Base-by-base conservation (phyloP, 2,329 filamentous ascomycete genomes). In the Ceratocystis alfenasii region DNA sequence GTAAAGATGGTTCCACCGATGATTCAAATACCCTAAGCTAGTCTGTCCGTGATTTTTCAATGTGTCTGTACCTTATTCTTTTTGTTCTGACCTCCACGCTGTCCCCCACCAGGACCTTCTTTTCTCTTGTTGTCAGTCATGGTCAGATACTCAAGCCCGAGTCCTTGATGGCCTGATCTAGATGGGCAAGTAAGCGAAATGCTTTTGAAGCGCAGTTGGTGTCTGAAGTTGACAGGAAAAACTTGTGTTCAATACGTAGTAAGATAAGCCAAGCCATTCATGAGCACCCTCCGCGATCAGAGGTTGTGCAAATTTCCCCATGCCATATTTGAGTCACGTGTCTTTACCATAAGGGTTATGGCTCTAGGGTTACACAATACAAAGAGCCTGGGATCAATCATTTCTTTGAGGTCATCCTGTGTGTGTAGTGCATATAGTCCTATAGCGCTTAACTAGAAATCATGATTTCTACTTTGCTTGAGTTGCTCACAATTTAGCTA, bases 21-120 rank as follows among this genome's bases (percentile, higher is more conserved):
- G 10, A 12, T 25, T 25, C 7, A 59, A 36, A 5, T 12, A 41
- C 25, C 17, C 33, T 22, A 36, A 30, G 15, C 5, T n/a, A 10
- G 12, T 6, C 28, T 36, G 28, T 33, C 5, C 25, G 33, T 30
- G 15, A 10, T 25, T 20, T 12, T 28, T 5, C 12, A 30, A 59
- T 36, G 17, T 33, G 1, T n/a, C 5, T 72, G 68, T 69, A 78
- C 77, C 73, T 77, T 78, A 72, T 75, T 78, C 71, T 74, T 78
- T 69, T 79, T 79, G 28, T 72, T 65, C 6, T 71, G 68, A 41
- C 72, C 71, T 17, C 41, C 63, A 48, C 70, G 71, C 12, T 69
- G 65, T 20, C 69, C 67, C 12, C 69, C 71, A n/a, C 70, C 69
- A 55, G 72, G 70, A 2, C 71, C 71, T 25, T 55, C 64, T 36